These are phyloP conservation scores for Phtheirospermum japonicum DNA, from an alignment of 257 asterid genomes.

Conservation along the genomic window DNA sequence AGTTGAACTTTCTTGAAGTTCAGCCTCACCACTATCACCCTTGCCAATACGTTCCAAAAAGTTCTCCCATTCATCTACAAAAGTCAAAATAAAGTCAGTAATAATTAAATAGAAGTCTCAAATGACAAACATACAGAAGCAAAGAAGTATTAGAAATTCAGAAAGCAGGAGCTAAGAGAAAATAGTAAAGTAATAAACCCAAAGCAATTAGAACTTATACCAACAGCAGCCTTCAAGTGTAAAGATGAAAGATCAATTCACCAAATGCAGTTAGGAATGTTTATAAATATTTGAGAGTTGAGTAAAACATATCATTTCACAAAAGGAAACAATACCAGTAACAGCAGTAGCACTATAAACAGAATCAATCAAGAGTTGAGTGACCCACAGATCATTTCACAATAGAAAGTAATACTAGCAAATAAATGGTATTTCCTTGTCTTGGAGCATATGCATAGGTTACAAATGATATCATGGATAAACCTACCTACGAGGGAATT, in stretches of 20 bases:
- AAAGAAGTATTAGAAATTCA: neutral
- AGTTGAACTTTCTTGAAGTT: constrained; percentile 71
- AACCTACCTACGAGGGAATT: neutral
- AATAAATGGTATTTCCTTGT: neutral
- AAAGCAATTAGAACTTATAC: constrained; percentile 2
- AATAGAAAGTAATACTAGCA: neutral
- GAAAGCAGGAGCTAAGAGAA: constrained; percentile 7
- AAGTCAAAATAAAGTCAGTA: constrained; percentile 13
- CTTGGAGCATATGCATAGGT: neutral
- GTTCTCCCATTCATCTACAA: constrained; percentile 93
- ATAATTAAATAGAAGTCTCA: constrained; percentile 7
- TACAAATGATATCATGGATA: neutral
- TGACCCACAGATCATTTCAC: neutral
- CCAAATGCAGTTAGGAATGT: neutral
- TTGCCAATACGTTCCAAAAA: constrained; percentile 86
- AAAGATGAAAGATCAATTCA: neutral
- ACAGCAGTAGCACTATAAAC: neutral
- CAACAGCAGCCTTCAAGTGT: neutral
- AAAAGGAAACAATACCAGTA: neutral
- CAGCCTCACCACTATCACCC: constrained; percentile 65
- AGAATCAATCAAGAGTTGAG: neutral
- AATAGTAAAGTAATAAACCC: neutral
- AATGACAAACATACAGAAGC: neutral
- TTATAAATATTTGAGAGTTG: neutral
- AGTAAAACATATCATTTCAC: constrained; percentile 6